Percentiles rank a stretch among this genome's conserved stretches.
Evolutionary conservation across 129 eudicot genomes (phyloP).

Genomic region (Daucus carota): DNA sequence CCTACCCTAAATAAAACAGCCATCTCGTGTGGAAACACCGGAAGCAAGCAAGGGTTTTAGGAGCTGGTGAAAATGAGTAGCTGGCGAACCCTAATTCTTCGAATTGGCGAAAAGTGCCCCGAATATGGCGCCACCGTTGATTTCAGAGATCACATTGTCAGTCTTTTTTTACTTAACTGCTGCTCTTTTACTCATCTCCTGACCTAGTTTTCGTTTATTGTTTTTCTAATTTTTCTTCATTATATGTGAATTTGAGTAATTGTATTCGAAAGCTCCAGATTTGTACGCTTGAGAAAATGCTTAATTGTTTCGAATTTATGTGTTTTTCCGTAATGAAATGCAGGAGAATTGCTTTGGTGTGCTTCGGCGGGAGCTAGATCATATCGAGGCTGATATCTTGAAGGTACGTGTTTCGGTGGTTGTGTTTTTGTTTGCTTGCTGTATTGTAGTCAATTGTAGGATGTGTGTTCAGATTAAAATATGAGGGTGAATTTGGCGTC

Average conservation of each 20-base stretch:
- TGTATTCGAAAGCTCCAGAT: neutral
- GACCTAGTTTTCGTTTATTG: neutral
- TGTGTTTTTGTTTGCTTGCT: neutral
- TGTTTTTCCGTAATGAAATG: neutral
- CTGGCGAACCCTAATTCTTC: slow-evolving; percentile 66
- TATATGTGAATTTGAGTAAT: neutral
- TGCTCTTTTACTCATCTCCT: neutral
- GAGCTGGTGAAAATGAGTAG: slow-evolving; percentile 46
- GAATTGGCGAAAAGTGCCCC: slow-evolving; percentile 81
- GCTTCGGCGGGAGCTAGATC: slow-evolving; percentile 76
- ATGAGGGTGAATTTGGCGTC: too few relatives aligned
- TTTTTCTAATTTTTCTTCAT: too few relatives aligned
- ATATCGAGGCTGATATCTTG: slow-evolving; percentile 47
- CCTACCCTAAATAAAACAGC: too few relatives aligned
- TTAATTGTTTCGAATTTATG: neutral
- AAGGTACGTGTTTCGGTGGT: slow-evolving; percentile 24
- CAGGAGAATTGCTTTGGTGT: slow-evolving; percentile 82
- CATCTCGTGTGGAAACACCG: too few relatives aligned
- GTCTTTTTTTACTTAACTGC: slow-evolving; percentile 14
- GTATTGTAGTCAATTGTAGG: neutral
- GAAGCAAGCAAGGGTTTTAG: too few relatives aligned
- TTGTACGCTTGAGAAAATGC: neutral
- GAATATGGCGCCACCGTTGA: slow-evolving; percentile 71
- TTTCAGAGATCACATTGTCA: slow-evolving; percentile 81
- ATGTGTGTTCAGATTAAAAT: too few relatives aligned